Evolutionary conservation across 2,329 filamentous ascomycete genomes (phyloP).

Genomic region (Cercospora sojina): DNA sequence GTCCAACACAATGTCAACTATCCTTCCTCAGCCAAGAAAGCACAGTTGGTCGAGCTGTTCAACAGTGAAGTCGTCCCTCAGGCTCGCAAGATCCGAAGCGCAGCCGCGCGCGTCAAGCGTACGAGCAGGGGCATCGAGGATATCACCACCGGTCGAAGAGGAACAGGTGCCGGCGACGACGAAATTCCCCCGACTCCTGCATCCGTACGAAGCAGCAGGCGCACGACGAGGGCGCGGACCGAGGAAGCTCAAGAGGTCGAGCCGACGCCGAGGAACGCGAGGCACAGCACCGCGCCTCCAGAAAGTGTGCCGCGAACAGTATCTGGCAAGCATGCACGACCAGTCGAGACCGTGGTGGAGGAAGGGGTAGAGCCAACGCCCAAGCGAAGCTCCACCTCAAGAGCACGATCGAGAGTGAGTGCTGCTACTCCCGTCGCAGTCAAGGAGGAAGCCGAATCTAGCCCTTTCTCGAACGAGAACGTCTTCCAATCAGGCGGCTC

Average conservation of each 20-base stretch:
- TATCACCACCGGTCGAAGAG: constrained; percentile 58
- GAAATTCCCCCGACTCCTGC: constrained; percentile 46
- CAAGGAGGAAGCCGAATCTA: constrained; percentile 47
- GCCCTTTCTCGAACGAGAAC: constrained; percentile 83
- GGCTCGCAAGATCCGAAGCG: constrained; percentile 71
- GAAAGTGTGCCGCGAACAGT: constrained; percentile 36
- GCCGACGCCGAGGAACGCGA: constrained; percentile 32
- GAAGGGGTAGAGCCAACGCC: constrained; percentile 36
- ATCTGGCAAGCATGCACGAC: constrained; percentile 45
- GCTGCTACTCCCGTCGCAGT: constrained; percentile 29
- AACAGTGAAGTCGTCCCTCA: constrained; percentile 75
- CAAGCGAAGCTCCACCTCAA: constrained; percentile 25
- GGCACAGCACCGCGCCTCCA: constrained; percentile 39
- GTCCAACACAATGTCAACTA: constrained; percentile 85
- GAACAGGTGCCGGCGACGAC: constrained; percentile 56
- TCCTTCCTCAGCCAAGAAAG: constrained; percentile 86
- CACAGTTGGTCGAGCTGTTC: constrained; percentile 81
- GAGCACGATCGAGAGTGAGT: constrained; percentile 20
- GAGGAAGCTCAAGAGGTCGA: constrained; percentile 42
- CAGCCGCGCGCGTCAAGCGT: constrained; percentile 75
- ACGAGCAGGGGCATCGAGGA: constrained; percentile 81
- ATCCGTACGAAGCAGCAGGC: constrained; percentile 31
- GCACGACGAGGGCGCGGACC: constrained; percentile 35
- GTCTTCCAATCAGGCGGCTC: constrained; percentile 67
- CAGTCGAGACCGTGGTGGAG: constrained; percentile 37